These are phyloP conservation scores for Cucurbita ficifolia DNA, from an alignment of 306 rosid genomes.

Conservation along the genomic window DNA sequence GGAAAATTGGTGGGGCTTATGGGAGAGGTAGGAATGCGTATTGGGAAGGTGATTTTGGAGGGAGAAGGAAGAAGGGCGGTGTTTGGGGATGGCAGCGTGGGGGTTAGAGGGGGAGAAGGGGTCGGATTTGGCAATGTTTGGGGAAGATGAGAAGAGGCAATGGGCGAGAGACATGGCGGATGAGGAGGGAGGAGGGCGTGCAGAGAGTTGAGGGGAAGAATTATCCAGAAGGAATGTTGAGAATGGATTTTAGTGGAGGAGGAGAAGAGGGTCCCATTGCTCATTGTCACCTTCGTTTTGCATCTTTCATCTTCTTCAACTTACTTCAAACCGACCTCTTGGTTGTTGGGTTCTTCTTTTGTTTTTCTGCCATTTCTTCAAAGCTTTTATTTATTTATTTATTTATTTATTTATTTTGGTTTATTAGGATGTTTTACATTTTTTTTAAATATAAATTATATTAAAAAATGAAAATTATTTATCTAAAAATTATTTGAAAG, in stretches of 20 bases:
- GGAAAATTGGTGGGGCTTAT: conserved; percentile 12
- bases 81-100: conserved; percentile 12
- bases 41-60: conserved; percentile 12
- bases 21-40: neutral
- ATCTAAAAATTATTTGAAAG: too few relatives aligned
- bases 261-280: conserved; percentile 17
- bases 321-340: neutral
- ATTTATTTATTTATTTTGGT: too few relatives aligned
- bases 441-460: too few relatives aligned
- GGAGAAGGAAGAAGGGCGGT: conserved; percentile 9
- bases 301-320: conserved; percentile 8
- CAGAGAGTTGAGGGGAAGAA: conserved; percentile 3
- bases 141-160: conserved; percentile 40
- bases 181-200: neutral
- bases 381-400: too few relatives aligned
- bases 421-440: too few relatives aligned
- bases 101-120: conserved; percentile 11
- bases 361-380: neutral
- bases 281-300: conserved; percentile 15
- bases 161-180: conserved; percentile 33
- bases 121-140: conserved; percentile 8
- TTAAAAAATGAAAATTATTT: too few relatives aligned
- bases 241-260: conserved; percentile 35
- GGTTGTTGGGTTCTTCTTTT: conserved; percentile 15
- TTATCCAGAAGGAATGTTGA: conserved; percentile 42